A percentile compares a stretch with the other conserved stretches of the same genome.
phyloP scores from a whole-genome alignment of 148 eudicot species.

The Camellia japonica region DNA sequence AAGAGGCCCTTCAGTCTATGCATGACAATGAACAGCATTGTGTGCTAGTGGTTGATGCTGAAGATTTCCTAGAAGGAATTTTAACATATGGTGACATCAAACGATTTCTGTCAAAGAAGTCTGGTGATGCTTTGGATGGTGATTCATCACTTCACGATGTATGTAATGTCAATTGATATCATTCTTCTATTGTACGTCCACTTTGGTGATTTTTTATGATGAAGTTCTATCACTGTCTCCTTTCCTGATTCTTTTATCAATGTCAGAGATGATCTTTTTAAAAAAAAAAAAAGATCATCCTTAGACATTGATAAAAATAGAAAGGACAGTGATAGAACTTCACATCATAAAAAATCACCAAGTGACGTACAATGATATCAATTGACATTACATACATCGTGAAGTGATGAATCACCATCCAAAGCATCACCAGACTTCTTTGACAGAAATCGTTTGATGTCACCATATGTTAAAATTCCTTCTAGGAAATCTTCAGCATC shows the following conservation, averaged over 20 bases:
- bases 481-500: no score
- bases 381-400: constrained; percentile 53
- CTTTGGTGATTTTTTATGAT: not conserved
- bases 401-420: constrained; percentile 36
- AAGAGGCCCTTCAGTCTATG: not conserved
- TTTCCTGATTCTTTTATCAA: not conserved
- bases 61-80: no score
- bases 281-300: no score
- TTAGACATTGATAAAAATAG: not conserved
- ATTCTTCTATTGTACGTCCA: not conserved
- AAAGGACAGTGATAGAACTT: not conserved
- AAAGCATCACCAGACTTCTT: constrained; percentile 41
- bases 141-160: constrained; percentile 55
- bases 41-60: no score
- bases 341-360: not conserved
- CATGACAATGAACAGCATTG: no score
- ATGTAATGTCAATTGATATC: constrained; percentile 27
- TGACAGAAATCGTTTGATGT: no score
- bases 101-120: constrained; percentile 1
- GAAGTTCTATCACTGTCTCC: not conserved
- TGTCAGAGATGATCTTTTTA: not conserved
- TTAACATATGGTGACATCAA: no score
- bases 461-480: no score
- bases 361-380: not conserved
- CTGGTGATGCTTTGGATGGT: constrained; percentile 39